Evolutionary conservation across 805 yeast species (phyloP).

Genomic region (Metschnikowia similis): DNA sequence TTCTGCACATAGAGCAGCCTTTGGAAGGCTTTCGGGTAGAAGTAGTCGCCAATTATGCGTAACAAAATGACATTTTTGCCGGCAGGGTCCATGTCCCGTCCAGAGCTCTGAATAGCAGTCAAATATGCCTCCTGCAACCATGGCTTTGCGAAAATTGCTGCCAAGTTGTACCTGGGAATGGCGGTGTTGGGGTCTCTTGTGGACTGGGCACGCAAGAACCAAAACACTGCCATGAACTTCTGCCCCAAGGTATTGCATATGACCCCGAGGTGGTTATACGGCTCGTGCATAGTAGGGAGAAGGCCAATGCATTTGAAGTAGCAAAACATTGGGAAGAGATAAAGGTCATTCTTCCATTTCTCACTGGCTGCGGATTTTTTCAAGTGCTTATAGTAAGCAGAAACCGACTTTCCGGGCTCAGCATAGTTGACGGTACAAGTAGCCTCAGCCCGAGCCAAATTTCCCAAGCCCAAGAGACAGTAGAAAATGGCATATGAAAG

Average conservation of each 20-base stretch:
- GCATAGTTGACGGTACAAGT: constrained; percentile 10
- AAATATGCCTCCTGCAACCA: constrained; percentile 23
- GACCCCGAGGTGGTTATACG: constrained; percentile 56
- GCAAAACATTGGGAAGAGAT: constrained; percentile 24
- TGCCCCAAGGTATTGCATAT: constrained; percentile 39
- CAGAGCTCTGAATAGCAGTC: constrained; percentile 8
- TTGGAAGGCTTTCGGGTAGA: constrained; percentile 33
- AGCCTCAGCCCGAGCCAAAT: constrained; percentile 14
- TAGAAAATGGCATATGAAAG: constrained; percentile 11
- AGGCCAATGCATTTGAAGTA: constrained; percentile 53
- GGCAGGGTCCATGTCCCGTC: constrained; percentile 4
- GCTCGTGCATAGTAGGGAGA: constrained; percentile 67
- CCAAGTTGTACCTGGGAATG: constrained; percentile 46
- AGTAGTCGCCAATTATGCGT: constrained; percentile 40
- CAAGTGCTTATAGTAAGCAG: constrained; percentile 13
- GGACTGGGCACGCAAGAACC: constrained; percentile 53
- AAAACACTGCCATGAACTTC: constrained; percentile 45
- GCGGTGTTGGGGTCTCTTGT: constrained; percentile 46
- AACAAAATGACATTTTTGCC: constrained; percentile 25
- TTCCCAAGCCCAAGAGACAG: constrained; percentile 17
- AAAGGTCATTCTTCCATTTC: constrained; percentile 35
- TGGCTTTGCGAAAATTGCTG: constrained; percentile 33
- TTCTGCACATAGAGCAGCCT: constrained; percentile 11
- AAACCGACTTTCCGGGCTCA: constrained; percentile 12
- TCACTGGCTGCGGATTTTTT: constrained; percentile 3